These are phyloP conservation scores for Aechmea fasciata DNA, from an alignment of 176 grass and related monocot genomes.

Conservation along the genomic window DNA sequence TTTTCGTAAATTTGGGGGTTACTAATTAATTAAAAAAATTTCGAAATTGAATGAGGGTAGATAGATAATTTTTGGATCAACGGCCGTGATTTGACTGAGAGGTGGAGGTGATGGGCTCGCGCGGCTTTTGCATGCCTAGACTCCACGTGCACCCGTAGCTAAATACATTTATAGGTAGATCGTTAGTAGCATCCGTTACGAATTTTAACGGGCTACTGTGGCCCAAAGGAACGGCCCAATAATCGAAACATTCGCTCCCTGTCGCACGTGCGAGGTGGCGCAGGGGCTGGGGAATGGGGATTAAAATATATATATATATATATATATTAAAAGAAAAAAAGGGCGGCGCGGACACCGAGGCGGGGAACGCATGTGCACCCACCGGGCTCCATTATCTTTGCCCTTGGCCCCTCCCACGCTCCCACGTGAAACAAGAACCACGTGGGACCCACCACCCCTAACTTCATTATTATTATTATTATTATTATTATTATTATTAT, in stretches of 20 bases:
- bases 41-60: too few species aligned
- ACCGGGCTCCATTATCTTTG: constrained; percentile 18
- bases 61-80: too few species aligned
- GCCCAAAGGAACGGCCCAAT: not conserved
- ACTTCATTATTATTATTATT: too few species aligned
- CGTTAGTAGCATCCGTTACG: not conserved
- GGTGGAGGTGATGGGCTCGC: too few species aligned
- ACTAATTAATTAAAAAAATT: too few species aligned
- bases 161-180: too few species aligned
- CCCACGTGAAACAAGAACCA: constrained; percentile 19
- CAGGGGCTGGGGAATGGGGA: not conserved
- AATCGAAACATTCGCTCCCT: constrained; percentile 26
- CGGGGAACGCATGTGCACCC: constrained; percentile 7
- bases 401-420: constrained; percentile 22
- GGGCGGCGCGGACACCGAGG: not conserved
- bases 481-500: too few species aligned
- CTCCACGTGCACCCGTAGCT: not conserved
- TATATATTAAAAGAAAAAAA: too few species aligned
- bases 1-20: too few species aligned
- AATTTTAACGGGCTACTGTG: not conserved
- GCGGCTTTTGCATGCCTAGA: too few species aligned
- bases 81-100: too few species aligned
- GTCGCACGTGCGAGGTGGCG: constrained; percentile 17
- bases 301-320: too few species aligned
- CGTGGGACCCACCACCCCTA: not conserved